Evolutionary conservation across 1,139 yeast genomes (phyloP).

Genomic region (Zygosaccharomyces pseudobailii): DNA sequence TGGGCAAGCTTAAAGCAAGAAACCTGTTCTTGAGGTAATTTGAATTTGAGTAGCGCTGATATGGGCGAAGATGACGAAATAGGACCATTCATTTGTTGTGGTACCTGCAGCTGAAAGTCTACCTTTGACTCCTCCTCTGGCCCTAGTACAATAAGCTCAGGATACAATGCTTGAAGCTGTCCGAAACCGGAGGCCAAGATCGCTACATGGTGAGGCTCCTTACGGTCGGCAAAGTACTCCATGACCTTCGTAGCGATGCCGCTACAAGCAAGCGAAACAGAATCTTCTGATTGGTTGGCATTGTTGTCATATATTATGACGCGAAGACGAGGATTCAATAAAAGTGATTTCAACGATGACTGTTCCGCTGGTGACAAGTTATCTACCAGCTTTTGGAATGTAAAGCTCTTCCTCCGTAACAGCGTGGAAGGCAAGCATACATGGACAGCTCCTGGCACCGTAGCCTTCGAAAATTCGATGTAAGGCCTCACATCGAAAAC

Average conservation of each 20-base stretch:
- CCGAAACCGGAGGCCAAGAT: slow-evolving; percentile 37
- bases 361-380: slow-evolving; percentile 38
- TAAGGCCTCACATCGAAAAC: slow-evolving; percentile 69
- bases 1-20: slow-evolving; percentile 40
- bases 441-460: slow-evolving; percentile 55
- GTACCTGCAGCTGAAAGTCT: slow-evolving; percentile 12
- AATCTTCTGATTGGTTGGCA: slow-evolving; percentile 24
- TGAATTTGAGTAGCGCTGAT: slow-evolving; percentile 36
- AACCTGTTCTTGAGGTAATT: slow-evolving; percentile 29
- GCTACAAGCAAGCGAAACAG: slow-evolving; percentile 39
- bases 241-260: slow-evolving; percentile 47
- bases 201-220: slow-evolving; percentile 32
- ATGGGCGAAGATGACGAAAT: slow-evolving; percentile 34
- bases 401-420: slow-evolving; percentile 61
- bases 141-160: slow-evolving; percentile 20
- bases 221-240: slow-evolving; percentile 20
- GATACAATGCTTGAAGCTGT: slow-evolving; percentile 30
- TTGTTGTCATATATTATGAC: slow-evolving; percentile 37
- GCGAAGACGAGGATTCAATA: slow-evolving; percentile 18
- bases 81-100: slow-evolving; percentile 27
- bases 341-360: slow-evolving; percentile 21
- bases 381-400: slow-evolving; percentile 43
- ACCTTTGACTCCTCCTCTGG: slow-evolving; percentile 5
- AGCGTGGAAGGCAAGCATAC: slow-evolving; percentile 76
- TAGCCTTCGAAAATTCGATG: slow-evolving; percentile 52